phyloP scores from a whole-genome alignment of 1,284 basidiomycete species.

The Trichosporon faecale region DNA sequence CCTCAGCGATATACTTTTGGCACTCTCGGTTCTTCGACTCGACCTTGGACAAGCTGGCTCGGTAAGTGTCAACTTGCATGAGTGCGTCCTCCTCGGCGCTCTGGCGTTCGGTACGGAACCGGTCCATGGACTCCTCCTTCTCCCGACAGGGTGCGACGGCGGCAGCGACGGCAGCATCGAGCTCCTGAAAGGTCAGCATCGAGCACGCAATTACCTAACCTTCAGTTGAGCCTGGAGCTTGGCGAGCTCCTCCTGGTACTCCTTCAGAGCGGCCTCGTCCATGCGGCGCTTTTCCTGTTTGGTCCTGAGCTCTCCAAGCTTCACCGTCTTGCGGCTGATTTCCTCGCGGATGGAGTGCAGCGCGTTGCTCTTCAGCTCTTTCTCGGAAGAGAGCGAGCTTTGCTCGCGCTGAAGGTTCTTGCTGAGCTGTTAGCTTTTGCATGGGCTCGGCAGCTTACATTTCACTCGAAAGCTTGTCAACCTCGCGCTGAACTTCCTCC shows the following conservation, averaged over 20 bases:
- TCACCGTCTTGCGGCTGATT: conserved; percentile 62
- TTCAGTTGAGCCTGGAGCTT: conserved; percentile 41
- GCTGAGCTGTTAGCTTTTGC: conserved; percentile 52
- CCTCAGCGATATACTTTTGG: conserved; percentile 63
- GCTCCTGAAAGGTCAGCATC: conserved; percentile 27
- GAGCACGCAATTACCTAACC: conserved; percentile 23
- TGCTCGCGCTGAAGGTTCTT: conserved; percentile 68
- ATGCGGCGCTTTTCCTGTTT: conserved; percentile 64
- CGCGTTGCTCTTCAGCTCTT: conserved; percentile 63
- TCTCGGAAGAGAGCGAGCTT: conserved; percentile 60
- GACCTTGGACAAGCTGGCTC: conserved; percentile 38
- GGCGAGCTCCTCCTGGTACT: conserved; percentile 62
- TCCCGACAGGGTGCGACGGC: conserved; percentile 48
- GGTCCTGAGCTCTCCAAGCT: conserved; percentile 61
- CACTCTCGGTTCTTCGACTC: conserved; percentile 44
- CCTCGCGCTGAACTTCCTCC: conserved; percentile 75
- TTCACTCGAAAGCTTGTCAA: conserved; percentile 62
- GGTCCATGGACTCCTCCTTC: conserved; percentile 37
- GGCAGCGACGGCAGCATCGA: conserved; percentile 37
- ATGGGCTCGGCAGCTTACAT: conserved; percentile 58
- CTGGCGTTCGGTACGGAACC: conserved; percentile 37
- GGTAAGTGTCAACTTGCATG: conserved; percentile 36
- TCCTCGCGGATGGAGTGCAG: conserved; percentile 56
- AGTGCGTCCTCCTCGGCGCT: conserved; percentile 38
- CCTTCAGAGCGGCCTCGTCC: conserved; percentile 62